Evolutionary conservation across 2,329 filamentous ascomycete species (phyloP).

Genomic region (Colletotrichum sp.): DNA sequence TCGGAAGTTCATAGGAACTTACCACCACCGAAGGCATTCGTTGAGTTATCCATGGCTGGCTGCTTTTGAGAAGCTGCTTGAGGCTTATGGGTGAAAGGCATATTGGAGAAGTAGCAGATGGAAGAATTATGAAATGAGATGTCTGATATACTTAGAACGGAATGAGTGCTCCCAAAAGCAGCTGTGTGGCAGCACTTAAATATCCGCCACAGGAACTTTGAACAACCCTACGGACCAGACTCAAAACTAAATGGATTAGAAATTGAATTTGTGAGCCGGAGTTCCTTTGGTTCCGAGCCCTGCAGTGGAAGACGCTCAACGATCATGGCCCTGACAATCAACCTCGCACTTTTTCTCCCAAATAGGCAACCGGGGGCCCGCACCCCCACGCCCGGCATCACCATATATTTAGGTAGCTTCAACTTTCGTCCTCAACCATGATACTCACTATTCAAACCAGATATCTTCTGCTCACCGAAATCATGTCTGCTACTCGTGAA

Average conservation of each 20-base stretch:
- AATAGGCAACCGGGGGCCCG: not conserved
- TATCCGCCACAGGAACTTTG: rapidly evolving
- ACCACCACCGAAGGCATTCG: not conserved
- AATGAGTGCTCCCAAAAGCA: not conserved
- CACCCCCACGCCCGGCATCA: not conserved
- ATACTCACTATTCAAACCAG: not conserved
- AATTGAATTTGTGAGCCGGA: not conserved
- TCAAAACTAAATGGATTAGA: rapidly evolving
- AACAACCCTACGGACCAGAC: not conserved
- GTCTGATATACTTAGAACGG: no score
- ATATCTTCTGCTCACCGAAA: not conserved
- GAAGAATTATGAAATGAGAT: not conserved
- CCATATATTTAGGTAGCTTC: not conserved
- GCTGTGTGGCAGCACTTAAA: not conserved
- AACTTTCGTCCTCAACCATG: not conserved
- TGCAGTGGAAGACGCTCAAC: not conserved
- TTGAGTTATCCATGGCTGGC: not conserved
- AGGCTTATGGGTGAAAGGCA: not conserved
- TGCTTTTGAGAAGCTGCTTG: not conserved
- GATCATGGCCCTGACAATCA: not conserved
- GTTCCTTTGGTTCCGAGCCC: not conserved
- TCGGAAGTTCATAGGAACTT: rapidly evolving
- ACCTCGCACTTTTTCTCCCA: not conserved
- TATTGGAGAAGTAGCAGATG: not conserved
- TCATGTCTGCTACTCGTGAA: not conserved